These are phyloP conservation scores for Sporothrix protearum DNA, from an alignment of 2,329 filamentous ascomycete genomes.

Conservation along the genomic window DNA sequence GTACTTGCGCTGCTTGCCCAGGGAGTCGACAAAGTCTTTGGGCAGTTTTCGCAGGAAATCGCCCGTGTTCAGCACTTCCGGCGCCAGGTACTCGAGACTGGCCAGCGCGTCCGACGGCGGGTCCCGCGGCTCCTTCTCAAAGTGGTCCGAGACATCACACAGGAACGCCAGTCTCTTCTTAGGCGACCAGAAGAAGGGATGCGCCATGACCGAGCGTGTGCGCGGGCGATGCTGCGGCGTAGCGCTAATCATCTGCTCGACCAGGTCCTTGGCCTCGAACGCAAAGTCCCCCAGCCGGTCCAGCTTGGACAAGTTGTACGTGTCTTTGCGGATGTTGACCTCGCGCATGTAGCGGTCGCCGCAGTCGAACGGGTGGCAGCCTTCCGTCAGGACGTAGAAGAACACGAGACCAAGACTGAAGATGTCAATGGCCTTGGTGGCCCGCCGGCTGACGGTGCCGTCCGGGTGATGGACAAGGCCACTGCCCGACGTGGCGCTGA, in stretches of 20 bases:
- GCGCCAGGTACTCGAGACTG: constrained; percentile 54
- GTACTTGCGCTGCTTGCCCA: constrained; percentile 95
- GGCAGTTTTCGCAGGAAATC: constrained; percentile 76
- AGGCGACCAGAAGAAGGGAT: constrained; percentile 94
- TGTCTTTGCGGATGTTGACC: constrained; percentile 92
- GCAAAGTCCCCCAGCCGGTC: constrained; percentile 77
- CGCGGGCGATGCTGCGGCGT: constrained; percentile 61
- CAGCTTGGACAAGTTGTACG: constrained; percentile 67
- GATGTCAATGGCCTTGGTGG: constrained; percentile 94
- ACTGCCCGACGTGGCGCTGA: constrained; percentile 36
- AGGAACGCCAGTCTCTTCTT: constrained; percentile 88
- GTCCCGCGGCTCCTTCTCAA: constrained; percentile 85
- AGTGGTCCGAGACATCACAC: constrained; percentile 95
- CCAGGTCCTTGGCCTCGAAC: constrained; percentile 82
- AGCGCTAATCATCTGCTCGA: constrained; percentile 69
- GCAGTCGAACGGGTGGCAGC: constrained; percentile 88
- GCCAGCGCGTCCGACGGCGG: constrained; percentile 67
- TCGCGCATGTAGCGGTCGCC: constrained; percentile 94
- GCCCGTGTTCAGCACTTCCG: constrained; percentile 51
- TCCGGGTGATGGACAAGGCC: constrained; percentile 40
- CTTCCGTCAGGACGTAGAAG: constrained; percentile 95
- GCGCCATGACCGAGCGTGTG: constrained; percentile 76
- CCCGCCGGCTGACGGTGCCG: constrained; percentile 65
- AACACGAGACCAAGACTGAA: constrained; percentile 98
- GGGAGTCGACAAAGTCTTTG: constrained; percentile 77